These are phyloP conservation scores for Citrus medica DNA, from an alignment of 345 rosid species.

Conservation along the genomic window DNA sequence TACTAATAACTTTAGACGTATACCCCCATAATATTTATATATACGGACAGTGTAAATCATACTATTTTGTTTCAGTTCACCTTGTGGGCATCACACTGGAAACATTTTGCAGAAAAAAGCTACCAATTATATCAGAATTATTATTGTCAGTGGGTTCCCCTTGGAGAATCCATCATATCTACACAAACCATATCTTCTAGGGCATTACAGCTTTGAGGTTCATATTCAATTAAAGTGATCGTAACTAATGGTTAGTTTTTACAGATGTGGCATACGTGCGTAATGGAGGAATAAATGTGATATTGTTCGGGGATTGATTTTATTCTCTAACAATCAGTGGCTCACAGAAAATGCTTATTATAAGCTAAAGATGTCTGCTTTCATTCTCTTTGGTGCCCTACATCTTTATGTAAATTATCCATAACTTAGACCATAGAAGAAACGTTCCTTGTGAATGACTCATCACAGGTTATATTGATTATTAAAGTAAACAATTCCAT, in stretches of 20 bases:
- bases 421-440: not conserved
- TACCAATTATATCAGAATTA: not conserved
- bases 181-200: not conserved
- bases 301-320: not conserved
- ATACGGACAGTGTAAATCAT: no score
- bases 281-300: not conserved
- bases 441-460: not conserved
- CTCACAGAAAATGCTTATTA: not conserved
- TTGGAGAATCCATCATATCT: not conserved
- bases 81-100: not conserved
- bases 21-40: no score
- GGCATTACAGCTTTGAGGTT: not conserved
- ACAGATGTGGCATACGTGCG: not conserved
- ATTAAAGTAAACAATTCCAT: not conserved
- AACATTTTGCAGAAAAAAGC: not conserved
- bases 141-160: not conserved
- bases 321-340: not conserved
- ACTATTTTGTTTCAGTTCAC: not conserved
- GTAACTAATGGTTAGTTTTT: not conserved
- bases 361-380: not conserved
- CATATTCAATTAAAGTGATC: not conserved
- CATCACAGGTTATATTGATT: not conserved
- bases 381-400: constrained; percentile 6
- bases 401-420: not conserved
- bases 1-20: not conserved